Conservation (phyloP, 768 basidiomycete genomes). For the Rossbeevera mucosa region DNA sequence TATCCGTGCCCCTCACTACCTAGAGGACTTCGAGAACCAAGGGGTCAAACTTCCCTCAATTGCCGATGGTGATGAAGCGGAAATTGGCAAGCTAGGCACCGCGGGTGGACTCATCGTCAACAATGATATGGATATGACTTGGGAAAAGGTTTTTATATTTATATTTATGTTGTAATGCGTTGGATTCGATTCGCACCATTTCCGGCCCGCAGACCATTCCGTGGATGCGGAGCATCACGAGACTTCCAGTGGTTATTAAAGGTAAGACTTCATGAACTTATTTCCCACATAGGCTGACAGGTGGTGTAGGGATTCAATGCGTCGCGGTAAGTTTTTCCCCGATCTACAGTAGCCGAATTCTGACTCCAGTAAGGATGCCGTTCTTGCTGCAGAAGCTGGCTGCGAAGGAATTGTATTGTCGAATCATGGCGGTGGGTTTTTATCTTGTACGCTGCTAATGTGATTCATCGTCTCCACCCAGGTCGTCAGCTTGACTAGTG, state of each 20-base stretch:
- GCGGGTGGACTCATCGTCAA: constrained; percentile 63
- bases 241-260: constrained; percentile 70
- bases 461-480: constrained; percentile 5
- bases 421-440: constrained; percentile 76
- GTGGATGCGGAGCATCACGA: constrained; percentile 68
- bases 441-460: background rate
- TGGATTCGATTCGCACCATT: background rate
- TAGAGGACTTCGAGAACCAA: constrained; percentile 51
- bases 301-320: constrained; percentile 59
- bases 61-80: constrained; percentile 30
- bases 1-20: constrained; percentile 52
- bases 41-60: constrained; percentile 26
- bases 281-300: constrained; percentile 7
- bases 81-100: constrained; percentile 49
- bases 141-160: constrained; percentile 49
- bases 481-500: constrained; percentile 82
- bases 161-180: constrained; percentile 1
- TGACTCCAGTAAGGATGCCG: constrained; percentile 60
- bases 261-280: constrained; percentile 33
- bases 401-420: constrained; percentile 85
- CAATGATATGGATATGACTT: constrained; percentile 74
- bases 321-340: constrained; percentile 45
- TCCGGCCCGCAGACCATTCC: constrained; percentile 55
- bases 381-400: constrained; percentile 77
- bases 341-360: background rate